phyloP scores from a whole-genome alignment of 331 rosid species.

The Erythrophleum ivorense region DNA sequence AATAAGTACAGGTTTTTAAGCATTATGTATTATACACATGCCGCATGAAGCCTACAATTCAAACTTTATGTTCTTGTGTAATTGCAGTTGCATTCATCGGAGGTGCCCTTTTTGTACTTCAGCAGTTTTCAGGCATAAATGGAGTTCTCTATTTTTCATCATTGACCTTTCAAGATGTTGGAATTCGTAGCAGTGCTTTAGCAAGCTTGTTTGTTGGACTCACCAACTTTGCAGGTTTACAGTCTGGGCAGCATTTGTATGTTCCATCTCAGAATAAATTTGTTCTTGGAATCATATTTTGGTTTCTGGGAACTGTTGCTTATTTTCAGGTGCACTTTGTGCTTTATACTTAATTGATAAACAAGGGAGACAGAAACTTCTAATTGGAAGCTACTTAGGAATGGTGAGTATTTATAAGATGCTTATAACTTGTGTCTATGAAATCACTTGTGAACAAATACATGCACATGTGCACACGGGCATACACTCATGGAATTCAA shows the following conservation, averaged over 20 bases:
- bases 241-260: conserved; percentile 25
- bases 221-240: conserved; percentile 84
- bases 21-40: not conserved
- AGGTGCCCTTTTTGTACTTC: conserved; percentile 81
- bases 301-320: conserved; percentile 39
- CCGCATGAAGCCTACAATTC: conserved; percentile 29
- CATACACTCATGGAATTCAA: conserved; percentile 19
- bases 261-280: conserved; percentile 25
- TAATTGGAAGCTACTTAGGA: conserved; percentile 84
- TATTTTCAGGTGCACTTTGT: conserved; percentile 69
- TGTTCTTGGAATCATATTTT: conserved; percentile 39
- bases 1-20: conserved; percentile 13
- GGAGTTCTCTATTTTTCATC: conserved; percentile 94
- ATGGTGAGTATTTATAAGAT: conserved; percentile 65
- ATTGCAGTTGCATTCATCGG: conserved; percentile 85
- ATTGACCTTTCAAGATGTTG: conserved; percentile 82
- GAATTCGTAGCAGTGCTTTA: conserved; percentile 68
- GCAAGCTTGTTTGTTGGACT: conserved; percentile 86
- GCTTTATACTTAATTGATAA: conserved; percentile 79
- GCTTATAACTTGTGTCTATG: conserved; percentile 18
- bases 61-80: conserved; percentile 37
- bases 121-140: conserved; percentile 91
- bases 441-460: conserved; percentile 13
- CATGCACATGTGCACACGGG: not conserved
- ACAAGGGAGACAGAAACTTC: conserved; percentile 84